These are phyloP conservation scores for Vigna hirtella DNA, from an alignment of 306 rosid species.

Conservation along the genomic window DNA sequence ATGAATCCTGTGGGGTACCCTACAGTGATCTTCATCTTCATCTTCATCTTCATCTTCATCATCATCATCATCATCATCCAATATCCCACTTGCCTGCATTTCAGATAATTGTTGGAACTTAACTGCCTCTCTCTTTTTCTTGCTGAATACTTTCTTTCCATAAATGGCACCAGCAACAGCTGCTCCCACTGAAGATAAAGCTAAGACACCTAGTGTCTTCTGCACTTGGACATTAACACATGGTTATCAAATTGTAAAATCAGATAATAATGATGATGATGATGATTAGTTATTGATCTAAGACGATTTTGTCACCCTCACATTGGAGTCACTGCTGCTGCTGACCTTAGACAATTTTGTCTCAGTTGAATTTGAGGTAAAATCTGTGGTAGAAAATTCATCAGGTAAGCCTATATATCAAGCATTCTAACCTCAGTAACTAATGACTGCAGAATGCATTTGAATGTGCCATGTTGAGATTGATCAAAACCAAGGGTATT, in stretches of 20 bases:
- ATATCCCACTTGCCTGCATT: slow-evolving; percentile 7
- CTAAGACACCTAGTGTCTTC: slow-evolving; percentile 33
- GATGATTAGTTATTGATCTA: too few relatives aligned
- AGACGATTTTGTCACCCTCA: slow-evolving; percentile 31
- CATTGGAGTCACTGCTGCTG: slow-evolving; percentile 38
- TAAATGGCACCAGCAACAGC: slow-evolving; percentile 46
- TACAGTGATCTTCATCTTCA: slow-evolving; percentile 3
- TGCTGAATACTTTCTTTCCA: slow-evolving; percentile 44
- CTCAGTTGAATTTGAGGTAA: slow-evolving; percentile 33
- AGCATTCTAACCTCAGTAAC: not conserved
- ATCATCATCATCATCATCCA: slow-evolving; percentile 21
- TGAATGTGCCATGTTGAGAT: not conserved
- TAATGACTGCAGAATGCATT: not conserved
- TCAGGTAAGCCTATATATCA: not conserved
- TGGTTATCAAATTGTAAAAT: not conserved
- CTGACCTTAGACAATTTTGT: slow-evolving; percentile 23
- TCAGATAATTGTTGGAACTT: slow-evolving; percentile 43
- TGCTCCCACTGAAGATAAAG: slow-evolving; percentile 43
- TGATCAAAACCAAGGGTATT: not conserved
- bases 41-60: slow-evolving; percentile 33
- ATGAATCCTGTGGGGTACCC: slow-evolving; percentile 10
- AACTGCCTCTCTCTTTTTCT: slow-evolving; percentile 31
- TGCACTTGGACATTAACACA: slow-evolving; percentile 26
- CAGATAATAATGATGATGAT: not conserved
- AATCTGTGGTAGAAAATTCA: slow-evolving; percentile 32